Base-by-base conservation (phyloP, 169 alveolate genomes). In the Cryptosporidium canis region DNA sequence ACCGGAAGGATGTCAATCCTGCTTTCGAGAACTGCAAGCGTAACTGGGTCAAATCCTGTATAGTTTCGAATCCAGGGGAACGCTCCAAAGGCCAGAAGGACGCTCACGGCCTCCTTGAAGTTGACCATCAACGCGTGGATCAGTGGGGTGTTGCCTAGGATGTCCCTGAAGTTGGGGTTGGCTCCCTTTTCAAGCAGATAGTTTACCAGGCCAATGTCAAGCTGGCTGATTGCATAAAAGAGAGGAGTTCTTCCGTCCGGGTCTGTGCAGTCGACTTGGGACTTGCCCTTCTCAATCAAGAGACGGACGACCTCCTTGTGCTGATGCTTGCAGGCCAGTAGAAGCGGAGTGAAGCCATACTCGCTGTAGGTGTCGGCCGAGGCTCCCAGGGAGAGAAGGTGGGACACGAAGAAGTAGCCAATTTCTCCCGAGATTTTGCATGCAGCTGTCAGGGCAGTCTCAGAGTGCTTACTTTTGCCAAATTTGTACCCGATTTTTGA, bases 191-290 rank as follows among this genome's bases (percentile, higher is more conserved):
- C 63, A 7, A 77, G 33, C 43, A 77, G 21, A 31, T 77, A 77
- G 7, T 58, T 77, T 6, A 77, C 77, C 45, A 77, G 29, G 1
- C 66, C 45, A 18, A 58, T 77, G 37, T 77, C 71, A 8, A 77
- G 55, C 44, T 77, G 87, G 51, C 77, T 77, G 3, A 77, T 77
- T 44, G 87, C 87, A 41, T 77, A 77, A 41, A 77, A 77, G 4
- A 77, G 31, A 16, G 87, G 87, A 16, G 87, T 77, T 41, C 87
- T 77, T 3, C 87, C 87, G 45, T 77, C 87, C 14, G 87, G 61
- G 27, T 77, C 87, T 0, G 87, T 47, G 14, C 47, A 56, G 45
- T 77, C 87, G 24, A 77, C 7, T 3, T 18, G 33, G 21, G 77
- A 58, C 24, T 39, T 77, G 2, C 87, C 87, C 31, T 77, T 55